Evolutionary conservation across 495 filamentous ascomycete species (phyloP).

Genomic region (Aspergillus nidulans): DNA sequence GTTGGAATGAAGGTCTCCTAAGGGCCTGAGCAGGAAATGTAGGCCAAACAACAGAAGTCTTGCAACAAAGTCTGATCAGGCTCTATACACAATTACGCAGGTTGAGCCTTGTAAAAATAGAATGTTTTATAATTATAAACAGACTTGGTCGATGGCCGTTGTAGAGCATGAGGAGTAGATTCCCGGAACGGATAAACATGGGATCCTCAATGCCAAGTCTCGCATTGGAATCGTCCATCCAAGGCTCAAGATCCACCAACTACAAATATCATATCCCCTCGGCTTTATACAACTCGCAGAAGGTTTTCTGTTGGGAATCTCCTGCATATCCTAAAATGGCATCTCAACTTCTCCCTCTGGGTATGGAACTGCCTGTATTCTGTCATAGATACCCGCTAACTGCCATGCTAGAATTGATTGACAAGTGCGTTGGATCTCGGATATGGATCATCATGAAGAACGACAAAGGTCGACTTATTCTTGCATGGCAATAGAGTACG

Average conservation of each 20-base stretch:
- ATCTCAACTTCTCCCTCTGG: conserved; percentile 75
- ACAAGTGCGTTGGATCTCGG: conserved; percentile 94
- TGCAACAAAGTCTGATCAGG: background rate
- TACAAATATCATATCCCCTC: background rate
- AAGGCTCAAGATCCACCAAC: background rate
- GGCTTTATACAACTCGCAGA: background rate
- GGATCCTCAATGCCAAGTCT: conserved; percentile 1
- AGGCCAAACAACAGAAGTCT: background rate
- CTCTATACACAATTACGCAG: background rate
- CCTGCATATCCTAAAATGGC: conserved; percentile 51
- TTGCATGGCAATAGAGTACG: background rate
- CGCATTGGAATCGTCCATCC: conserved; percentile 5
- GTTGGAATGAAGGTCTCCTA: no score
- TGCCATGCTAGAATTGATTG: conserved; percentile 74
- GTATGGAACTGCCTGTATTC: conserved; percentile 33
- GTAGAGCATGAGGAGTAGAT: background rate
- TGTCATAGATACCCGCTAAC: conserved; percentile 17
- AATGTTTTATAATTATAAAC: no score
- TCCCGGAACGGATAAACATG: conserved; percentile 7
- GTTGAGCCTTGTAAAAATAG: background rate
- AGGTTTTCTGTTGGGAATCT: background rate
- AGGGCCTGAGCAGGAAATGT: background rate
- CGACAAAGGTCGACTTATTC: conserved; percentile 68
- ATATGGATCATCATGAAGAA: conserved; percentile 99
- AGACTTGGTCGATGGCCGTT: no score